These are phyloP conservation scores for Ceratobasidium sp. DNA, from an alignment of 1,284 basidiomycete species.

Conservation along the genomic window DNA sequence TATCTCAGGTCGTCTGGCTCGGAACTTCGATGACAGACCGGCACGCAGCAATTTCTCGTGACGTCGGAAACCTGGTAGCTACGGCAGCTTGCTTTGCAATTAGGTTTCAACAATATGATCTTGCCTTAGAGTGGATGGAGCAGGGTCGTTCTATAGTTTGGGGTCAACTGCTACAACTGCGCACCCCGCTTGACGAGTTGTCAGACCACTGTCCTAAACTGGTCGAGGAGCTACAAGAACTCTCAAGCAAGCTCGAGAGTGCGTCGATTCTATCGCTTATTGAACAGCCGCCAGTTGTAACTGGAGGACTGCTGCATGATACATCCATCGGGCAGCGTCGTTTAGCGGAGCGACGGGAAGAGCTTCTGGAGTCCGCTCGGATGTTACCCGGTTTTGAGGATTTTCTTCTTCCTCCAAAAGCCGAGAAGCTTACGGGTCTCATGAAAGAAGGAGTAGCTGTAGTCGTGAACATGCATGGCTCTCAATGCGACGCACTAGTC, in stretches of 20 bases:
- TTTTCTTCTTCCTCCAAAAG: not conserved
- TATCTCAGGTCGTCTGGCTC: conserved; percentile 9
- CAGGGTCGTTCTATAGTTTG: conserved; percentile 30
- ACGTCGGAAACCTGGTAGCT: not conserved
- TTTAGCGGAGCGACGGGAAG: not conserved
- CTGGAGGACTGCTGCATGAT: too few species aligned
- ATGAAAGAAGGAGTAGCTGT: not conserved
- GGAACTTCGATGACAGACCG: not conserved
- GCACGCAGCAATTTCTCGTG: too few species aligned
- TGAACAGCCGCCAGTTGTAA: not conserved
- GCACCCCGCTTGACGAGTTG: conserved; percentile 5
- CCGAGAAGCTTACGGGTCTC: not conserved
- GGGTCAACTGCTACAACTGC: conserved; percentile 23
- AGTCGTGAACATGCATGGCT: not conserved
- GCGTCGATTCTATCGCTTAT: not conserved
- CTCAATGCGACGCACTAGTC: too few species aligned
- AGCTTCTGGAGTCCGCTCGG: not conserved
- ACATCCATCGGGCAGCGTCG: not conserved
- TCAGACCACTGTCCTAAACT: not conserved
- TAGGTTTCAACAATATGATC: not conserved
- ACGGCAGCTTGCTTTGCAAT: conserved; percentile 5
- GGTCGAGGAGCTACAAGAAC: not conserved
- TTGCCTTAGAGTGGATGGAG: conserved; percentile 30
- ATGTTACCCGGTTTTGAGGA: not conserved
- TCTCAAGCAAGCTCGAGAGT: not conserved